Conservation (phyloP, 2,329 filamentous ascomycete genomes). For the Falciphora oryzae region DNA sequence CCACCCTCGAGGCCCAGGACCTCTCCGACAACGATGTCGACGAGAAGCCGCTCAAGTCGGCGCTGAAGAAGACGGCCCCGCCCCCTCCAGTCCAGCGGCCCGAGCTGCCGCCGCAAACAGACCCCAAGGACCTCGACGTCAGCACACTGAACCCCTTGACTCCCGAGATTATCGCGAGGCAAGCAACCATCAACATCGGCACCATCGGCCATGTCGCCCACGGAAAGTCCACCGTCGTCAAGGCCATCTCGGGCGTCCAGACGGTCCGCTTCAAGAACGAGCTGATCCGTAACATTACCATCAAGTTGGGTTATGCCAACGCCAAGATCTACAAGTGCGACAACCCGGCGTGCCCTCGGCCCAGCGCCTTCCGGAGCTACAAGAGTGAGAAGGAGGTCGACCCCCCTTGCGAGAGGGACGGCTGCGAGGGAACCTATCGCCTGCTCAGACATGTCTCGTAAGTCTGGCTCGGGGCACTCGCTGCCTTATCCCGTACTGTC, state of each 20-base stretch:
- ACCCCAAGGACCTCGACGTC: slow-evolving; percentile 84
- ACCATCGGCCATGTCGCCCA: slow-evolving; percentile 98
- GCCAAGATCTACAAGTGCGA: slow-evolving; percentile 99
- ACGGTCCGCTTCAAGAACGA: slow-evolving; percentile 99
- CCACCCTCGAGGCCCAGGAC: slow-evolving; percentile 48
- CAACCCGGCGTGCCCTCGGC: slow-evolving; percentile 82
- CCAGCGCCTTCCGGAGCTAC: slow-evolving; percentile 93
- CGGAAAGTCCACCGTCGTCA: slow-evolving; percentile 98
- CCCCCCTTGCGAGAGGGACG: slow-evolving; percentile 89
- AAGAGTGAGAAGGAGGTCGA: slow-evolving; percentile 99
- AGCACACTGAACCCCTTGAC: slow-evolving; percentile 75
- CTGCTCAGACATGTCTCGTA: slow-evolving; percentile 88
- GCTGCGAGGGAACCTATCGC: slow-evolving; percentile 81
- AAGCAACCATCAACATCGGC: slow-evolving; percentile 98
- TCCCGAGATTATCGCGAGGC: slow-evolving; percentile 93
- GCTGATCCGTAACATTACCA: slow-evolving; percentile 97
- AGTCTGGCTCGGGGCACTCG: slow-evolving; percentile 33
- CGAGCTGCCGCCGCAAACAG: slow-evolving; percentile 76
- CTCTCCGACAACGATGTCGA: slow-evolving; percentile 52
- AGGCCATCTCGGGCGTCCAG: slow-evolving; percentile 98
- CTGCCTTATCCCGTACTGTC: neutral
- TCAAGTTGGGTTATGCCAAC: slow-evolving; percentile 99
- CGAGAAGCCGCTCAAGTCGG: slow-evolving; percentile 71
- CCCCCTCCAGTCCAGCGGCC: slow-evolving; percentile 50
- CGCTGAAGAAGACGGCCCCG: slow-evolving; percentile 71